Conservation (phyloP, 2,329 filamentous ascomycete species). For the Epichloe festucae region DNA sequence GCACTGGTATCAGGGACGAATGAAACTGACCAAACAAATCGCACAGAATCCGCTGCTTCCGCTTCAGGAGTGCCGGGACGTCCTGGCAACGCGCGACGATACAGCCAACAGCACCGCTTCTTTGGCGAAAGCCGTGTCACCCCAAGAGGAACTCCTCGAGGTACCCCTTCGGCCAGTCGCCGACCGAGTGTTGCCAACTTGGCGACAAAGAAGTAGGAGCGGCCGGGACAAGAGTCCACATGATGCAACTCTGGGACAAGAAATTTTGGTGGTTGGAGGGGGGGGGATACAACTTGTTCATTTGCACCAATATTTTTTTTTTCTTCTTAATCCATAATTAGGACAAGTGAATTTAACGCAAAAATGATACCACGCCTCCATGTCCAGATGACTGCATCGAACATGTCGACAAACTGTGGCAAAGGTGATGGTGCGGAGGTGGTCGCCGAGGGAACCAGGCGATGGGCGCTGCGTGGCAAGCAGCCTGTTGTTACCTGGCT, state of each 20-base stretch:
- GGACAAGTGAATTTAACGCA: not conserved
- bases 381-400: not conserved
- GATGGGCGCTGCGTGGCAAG: not conserved
- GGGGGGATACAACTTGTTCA: not conserved
- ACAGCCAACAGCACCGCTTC: conserved; percentile 27
- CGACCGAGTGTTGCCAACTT: conserved; percentile 14
- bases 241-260: too few relatives aligned
- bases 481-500: not conserved
- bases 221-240: not conserved
- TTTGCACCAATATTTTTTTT: not conserved
- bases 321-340: not conserved
- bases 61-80: conserved; percentile 10
- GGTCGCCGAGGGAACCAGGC: not conserved
- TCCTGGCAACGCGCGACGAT: conserved; percentile 15
- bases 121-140: conserved; percentile 29
- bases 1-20: too few relatives aligned
- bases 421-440: not conserved
- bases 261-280: not conserved
- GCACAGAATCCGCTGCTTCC: conserved; percentile 11
- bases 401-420: not conserved
- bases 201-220: conserved; percentile 5
- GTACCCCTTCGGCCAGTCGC: conserved; percentile 24
- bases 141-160: conserved; percentile 23
- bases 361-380: conserved; percentile 1
- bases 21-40: too few relatives aligned